Evolutionary conservation across 768 basidiomycete genomes (phyloP), one percentile per base, ranked within the genome.

Genomic region (Pisolithus sp.): DNA sequence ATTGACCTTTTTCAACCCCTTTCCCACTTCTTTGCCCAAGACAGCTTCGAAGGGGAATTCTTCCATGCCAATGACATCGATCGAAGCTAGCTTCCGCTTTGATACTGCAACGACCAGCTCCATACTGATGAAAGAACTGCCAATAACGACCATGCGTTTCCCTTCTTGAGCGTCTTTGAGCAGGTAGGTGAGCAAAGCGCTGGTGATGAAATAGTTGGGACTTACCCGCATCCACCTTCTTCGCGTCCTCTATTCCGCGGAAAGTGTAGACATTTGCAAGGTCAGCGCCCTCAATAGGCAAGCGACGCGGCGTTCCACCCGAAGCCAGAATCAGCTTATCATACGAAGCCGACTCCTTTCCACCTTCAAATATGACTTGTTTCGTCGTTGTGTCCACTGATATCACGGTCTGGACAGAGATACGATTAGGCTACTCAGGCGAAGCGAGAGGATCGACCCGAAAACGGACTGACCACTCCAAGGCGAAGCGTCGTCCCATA

Each of bases 101-200:
- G 80, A 67, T 2, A 87, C 68, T 0, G 89, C 86, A n/a, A 73
- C 76, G 7, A 90, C 89, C n/a, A 92, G 73, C 65, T 93, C 89
- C 90, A 96, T 90, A 51, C 86, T 82, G 60, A 96, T 96, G 72
- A 94, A 96, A 13, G 86, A 89, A 46, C 83, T 86, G 2, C 93
- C 93, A 56, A 95, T 85, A 12, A 94, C 79, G 30, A 92, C 90
- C 53, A 86, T 66, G 46, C 75, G 74, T 68, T 91, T 88, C 31
- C 86, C 85, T 57, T 89, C 85, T 68, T 86, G 71, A 34, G 77
- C 78, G 46, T 77, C 83, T 86, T 38, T 44, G 51, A 41, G 28
- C 9, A 49, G 41, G 38, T 42, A 6, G 17, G 38, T 34, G 34
- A 49, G 13, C 49, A 52, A 39, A 28, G 13, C 6, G 51, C 37